These are phyloP conservation scores for Syzygium aromaticum DNA, from an alignment of 345 rosid genomes.

Conservation along the genomic window DNA sequence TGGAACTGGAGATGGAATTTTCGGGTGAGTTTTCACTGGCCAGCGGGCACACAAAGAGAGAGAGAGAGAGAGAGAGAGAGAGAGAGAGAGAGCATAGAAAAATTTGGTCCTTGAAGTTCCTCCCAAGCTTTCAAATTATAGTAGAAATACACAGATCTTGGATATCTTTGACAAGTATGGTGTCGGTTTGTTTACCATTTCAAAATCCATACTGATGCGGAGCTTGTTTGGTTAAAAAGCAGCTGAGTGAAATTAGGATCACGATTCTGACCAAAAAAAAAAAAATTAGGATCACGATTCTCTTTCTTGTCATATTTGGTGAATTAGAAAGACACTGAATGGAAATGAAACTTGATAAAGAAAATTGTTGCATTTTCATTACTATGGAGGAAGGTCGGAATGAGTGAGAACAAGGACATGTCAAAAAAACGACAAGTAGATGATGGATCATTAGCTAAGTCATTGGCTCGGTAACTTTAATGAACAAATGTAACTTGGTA, in stretches of 20 bases:
- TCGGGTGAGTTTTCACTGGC: too few species aligned
- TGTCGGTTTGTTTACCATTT: too few species aligned
- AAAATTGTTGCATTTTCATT: too few species aligned
- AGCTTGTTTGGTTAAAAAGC: neutral
- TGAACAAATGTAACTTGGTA: neutral
- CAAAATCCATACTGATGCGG: neutral
- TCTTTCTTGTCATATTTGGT: neutral
- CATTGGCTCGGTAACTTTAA: neutral
- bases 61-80: too few species aligned
- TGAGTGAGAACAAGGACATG: neutral
- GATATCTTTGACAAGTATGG: too few species aligned
- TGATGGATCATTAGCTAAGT: neutral
- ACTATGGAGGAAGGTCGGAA: neutral
- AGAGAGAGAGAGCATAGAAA: too few species aligned
- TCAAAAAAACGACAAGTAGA: neutral
- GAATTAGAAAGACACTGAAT: neutral
- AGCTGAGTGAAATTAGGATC: neutral
- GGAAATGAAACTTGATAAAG: neutral
- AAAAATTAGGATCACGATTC: too few species aligned
- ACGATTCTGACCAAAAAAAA: too few species aligned
- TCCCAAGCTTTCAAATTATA: neutral
- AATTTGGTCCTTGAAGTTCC: neutral
- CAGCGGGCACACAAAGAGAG: too few species aligned
- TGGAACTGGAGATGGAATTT: too few species aligned
- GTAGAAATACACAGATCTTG: rapidly evolving